A percentile compares a stretch with the other conserved stretches of the same genome.
Evolutionary conservation across 345 rosid species (phyloP).

Genomic region (Boechera stricta): DNA sequence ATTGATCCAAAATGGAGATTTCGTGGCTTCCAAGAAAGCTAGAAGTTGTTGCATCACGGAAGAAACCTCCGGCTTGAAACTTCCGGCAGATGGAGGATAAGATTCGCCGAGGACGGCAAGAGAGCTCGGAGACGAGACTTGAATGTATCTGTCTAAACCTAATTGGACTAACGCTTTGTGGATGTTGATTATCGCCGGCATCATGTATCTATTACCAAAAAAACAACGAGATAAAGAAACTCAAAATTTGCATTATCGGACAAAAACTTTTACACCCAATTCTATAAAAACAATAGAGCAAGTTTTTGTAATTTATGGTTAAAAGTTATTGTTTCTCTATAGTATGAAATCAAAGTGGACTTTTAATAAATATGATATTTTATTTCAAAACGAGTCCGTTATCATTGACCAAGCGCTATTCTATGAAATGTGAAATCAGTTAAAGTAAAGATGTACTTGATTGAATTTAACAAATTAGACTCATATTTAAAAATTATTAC

Average conservation of each 20-base stretch:
- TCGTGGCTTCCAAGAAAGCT: slow-evolving; percentile 62
- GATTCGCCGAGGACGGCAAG: slow-evolving; percentile 75
- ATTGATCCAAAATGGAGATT: slow-evolving; percentile 91
- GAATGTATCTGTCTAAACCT: slow-evolving; percentile 69
- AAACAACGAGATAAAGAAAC: neutral
- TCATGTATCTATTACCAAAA: slow-evolving; percentile 47
- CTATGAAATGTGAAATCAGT: neutral
- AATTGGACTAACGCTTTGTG: slow-evolving; percentile 72
- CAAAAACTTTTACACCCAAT: neutral
- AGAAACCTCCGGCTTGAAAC: slow-evolving; percentile 63
- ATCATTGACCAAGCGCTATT: neutral
- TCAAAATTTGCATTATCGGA: neutral
- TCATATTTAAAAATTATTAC: neutral
- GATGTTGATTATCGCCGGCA: slow-evolving; percentile 77
- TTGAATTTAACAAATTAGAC: neutral
- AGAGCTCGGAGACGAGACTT: slow-evolving; percentile 79
- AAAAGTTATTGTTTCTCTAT: neutral
- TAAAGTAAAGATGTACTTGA: neutral
- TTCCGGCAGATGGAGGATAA: slow-evolving; percentile 90
- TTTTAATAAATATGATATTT: neutral
- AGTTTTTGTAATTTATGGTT: neutral
- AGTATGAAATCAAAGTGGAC: neutral
- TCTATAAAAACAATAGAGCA: no score
- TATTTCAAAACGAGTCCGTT: neutral
- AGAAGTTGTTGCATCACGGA: slow-evolving; percentile 65